Base-by-base conservation (phyloP, 2,329 filamentous ascomycete species). In the Claviceps sp. region DNA sequence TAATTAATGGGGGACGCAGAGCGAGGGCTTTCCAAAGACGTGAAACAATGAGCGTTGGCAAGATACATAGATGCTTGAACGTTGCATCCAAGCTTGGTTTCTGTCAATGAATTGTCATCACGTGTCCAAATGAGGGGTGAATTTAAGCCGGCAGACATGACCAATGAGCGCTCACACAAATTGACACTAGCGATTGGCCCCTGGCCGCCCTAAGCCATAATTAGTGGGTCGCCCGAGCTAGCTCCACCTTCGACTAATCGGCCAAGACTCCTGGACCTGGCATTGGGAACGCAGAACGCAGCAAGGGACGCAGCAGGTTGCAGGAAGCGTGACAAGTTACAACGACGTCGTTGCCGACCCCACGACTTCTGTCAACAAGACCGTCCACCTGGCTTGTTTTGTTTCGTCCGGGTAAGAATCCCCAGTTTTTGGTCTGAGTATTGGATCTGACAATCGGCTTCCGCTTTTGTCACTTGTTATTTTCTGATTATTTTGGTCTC, bases 341-440 rank as follows among this genome's bases (percentile, higher is more conserved):
- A 49, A 24, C 37, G 22, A 43, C 14, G 30, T 43, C n/a, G 37
- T 30, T 49, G 47, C 48, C 47, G 43, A 51, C 40, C 30, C 49
- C 46, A 42, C 49, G 26, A 45, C 18, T 30, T 18, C 48, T 22
- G 22, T 41, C 38, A 51, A 51, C 48, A 51, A 51, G 47, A 30
- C 49, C 54, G 48, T 38, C 47, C 47, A 45, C 20, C 6, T 49
- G 26, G 41, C 45, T 37, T 30, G 47, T 43, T 49, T 49, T 52
- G 51, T 52, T 52, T 52, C 48, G 47, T 49, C 43, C 47, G 47
- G 18, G 45, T n/a, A 20, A 26, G 20, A 40, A 7, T 7, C 3
- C 30, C 26, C 13, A 16, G 22, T 9, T 34, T 30, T 34, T 14
- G 38, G 47, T 16, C 18, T 49, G 38, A 37, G 37, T 42, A 42